Conservation (phyloP, 441 rosid species). For the Macaranga tanarius region DNA sequence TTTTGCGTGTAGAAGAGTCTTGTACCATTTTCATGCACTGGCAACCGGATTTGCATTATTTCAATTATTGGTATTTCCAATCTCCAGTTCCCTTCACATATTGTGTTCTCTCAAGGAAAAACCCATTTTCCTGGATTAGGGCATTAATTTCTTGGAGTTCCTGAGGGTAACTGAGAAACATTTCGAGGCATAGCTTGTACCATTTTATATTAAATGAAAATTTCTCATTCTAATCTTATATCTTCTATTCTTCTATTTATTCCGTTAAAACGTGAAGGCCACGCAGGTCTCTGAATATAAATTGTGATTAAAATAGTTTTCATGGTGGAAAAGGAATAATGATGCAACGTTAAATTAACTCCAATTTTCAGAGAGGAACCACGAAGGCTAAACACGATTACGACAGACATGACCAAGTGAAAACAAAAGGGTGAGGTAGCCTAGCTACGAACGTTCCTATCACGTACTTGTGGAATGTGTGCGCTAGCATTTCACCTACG, state of each 20-base stretch:
- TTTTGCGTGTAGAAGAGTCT: constrained; percentile 41
- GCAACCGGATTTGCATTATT: constrained; percentile 23
- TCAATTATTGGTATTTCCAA: constrained; percentile 8
- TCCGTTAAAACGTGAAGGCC: too few species aligned
- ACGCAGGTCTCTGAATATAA: too few species aligned
- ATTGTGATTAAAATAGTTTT: too few species aligned
- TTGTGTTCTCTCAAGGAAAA: constrained; percentile 2
- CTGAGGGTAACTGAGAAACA: constrained; percentile 6
- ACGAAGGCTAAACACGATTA: too few species aligned
- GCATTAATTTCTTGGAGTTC: neutral
- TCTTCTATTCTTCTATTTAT: neutral
- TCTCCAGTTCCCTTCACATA: neutral
- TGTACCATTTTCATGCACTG: constrained; percentile 12
- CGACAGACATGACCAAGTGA: too few species aligned
- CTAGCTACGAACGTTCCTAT: too few species aligned
- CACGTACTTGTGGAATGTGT: too few species aligned
- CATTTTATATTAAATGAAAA: neutral
- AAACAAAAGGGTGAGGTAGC: too few species aligned
- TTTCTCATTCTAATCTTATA: neutral
- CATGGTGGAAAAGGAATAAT: too few species aligned
- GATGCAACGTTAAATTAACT: too few species aligned
- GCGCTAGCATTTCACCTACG: too few species aligned
- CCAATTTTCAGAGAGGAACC: too few species aligned
- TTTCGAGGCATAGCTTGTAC: constrained; percentile 14
- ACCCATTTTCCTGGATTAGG: constrained; percentile 1